Conservation (phyloP, 345 rosid genomes). For the Citrus australasica region DNA sequence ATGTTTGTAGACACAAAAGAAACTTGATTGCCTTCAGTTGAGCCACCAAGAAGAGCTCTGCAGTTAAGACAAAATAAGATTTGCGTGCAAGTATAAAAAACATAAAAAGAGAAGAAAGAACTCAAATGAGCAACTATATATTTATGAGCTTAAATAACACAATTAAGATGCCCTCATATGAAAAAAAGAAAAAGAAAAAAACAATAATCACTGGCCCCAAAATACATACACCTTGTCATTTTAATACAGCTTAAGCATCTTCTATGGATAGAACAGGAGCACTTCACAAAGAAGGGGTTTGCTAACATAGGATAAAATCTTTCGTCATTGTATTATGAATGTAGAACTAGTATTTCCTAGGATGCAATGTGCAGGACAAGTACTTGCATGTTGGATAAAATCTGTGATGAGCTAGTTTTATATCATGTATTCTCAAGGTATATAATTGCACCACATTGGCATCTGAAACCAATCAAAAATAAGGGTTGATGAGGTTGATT, state of each 20-base stretch:
- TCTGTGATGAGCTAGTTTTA: not conserved
- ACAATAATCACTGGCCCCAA: not conserved
- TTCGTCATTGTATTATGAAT: not conserved
- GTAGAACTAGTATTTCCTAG: not conserved
- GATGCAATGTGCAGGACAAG: not conserved
- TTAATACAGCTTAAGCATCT: not conserved
- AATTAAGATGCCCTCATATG: not conserved
- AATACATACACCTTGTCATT: not conserved
- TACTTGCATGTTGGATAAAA: not conserved
- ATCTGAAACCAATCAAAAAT: not conserved
- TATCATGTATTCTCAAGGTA: not conserved
- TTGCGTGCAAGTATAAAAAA: not conserved
- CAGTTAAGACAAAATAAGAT: slow-evolving; percentile 19
- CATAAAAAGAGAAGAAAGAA: not conserved
- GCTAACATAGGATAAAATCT: not conserved
- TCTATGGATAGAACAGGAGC: not conserved
- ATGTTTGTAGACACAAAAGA: slow-evolving; percentile 60
- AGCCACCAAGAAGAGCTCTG: slow-evolving; percentile 85
- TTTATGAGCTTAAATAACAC: not conserved
- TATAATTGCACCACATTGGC: not conserved
- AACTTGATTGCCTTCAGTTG: slow-evolving; percentile 38
- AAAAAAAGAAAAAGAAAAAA: not conserved
- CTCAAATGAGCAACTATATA: not conserved
- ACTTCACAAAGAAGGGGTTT: not conserved
- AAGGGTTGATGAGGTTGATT: not conserved